These are phyloP conservation scores for Aureobasidium sp. DNA, from an alignment of 2,329 filamentous ascomycete genomes.

Conservation along the genomic window DNA sequence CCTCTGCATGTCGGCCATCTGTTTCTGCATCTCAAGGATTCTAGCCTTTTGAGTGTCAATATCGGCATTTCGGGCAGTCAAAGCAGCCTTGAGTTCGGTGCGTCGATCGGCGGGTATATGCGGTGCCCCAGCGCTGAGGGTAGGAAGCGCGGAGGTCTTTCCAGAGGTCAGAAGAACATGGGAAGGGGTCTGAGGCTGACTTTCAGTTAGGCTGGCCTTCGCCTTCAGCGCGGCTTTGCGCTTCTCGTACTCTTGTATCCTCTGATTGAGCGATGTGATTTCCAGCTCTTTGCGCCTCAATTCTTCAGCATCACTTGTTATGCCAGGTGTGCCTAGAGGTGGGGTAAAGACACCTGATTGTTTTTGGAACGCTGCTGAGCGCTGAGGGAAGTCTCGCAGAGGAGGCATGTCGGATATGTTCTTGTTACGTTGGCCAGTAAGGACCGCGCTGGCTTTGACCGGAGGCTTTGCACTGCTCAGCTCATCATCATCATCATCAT, in stretches of 20 bases:
- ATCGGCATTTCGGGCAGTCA: slow-evolving; percentile 14
- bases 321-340: slow-evolving; percentile 28
- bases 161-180: background rate
- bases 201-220: slow-evolving; percentile 20
- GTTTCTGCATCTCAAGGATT: slow-evolving; percentile 19
- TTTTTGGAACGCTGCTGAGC: slow-evolving; percentile 20
- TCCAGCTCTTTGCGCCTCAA: slow-evolving; percentile 40
- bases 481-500: slow-evolving; percentile 7
- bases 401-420: slow-evolving; percentile 15
- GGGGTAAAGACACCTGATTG: slow-evolving; percentile 16
- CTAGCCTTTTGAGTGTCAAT: slow-evolving; percentile 14
- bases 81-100: background rate
- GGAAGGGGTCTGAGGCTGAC: slow-evolving; percentile 4
- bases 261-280: slow-evolving; percentile 38
- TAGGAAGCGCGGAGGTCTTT: background rate
- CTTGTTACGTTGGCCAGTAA: slow-evolving; percentile 5
- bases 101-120: background rate
- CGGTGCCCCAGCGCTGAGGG: background rate
- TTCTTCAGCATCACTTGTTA: slow-evolving; percentile 31
- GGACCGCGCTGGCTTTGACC: background rate
- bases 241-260: slow-evolving; percentile 42
- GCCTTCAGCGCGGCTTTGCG: slow-evolving; percentile 27
- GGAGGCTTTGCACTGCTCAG: background rate
- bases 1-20: slow-evolving; percentile 36
- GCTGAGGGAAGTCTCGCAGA: slow-evolving; percentile 21